A percentile compares a stretch with the other conserved stretches of the same genome.
Conservation (phyloP, 2,329 filamentous ascomycete species). For the Alternaria angustiovoidea region DNA sequence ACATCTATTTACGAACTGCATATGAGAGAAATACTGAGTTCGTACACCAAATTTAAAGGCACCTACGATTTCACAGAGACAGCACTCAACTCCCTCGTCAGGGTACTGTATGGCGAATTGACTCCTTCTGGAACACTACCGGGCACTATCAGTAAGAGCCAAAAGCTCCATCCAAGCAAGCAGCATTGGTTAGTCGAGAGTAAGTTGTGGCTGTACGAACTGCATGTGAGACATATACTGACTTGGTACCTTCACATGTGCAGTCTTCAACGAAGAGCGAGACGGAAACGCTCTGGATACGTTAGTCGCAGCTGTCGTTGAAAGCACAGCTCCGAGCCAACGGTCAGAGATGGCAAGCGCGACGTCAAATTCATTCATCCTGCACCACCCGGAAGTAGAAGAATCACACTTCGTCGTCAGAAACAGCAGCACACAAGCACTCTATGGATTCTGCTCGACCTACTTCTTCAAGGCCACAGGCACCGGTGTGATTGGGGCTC, state of each 20-base stretch:
- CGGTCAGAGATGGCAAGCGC: constrained; percentile 74
- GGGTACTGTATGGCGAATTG: constrained; percentile 81
- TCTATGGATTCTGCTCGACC: constrained; percentile 92
- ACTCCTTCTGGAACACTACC: constrained; percentile 64
- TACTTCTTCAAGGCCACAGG: constrained; percentile 77
- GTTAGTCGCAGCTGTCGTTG: constrained; percentile 75
- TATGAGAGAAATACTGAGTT: not conserved
- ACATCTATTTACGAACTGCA: not conserved
- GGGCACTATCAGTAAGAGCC: constrained; percentile 70
- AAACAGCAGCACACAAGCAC: constrained; percentile 87
- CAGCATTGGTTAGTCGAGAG: constrained; percentile 94
- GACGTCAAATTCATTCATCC: constrained; percentile 76
- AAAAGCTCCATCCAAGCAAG: not conserved
- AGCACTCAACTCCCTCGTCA: constrained; percentile 82
- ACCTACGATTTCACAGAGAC: constrained; percentile 97
- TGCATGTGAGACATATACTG: not conserved
- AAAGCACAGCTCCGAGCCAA: constrained; percentile 70
- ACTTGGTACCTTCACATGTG: constrained; percentile 43
- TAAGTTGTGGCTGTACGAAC: not conserved
- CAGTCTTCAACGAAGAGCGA: constrained; percentile 81
- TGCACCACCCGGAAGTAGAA: constrained; percentile 73
- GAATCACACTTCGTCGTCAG: constrained; percentile 91
- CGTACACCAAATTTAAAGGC: constrained; percentile 46
- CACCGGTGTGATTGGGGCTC: constrained; percentile 78
- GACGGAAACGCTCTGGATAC: constrained; percentile 77